Conservation (phyloP, 1,284 basidiomycete genomes). For the Rhodotorula sp. region DNA sequence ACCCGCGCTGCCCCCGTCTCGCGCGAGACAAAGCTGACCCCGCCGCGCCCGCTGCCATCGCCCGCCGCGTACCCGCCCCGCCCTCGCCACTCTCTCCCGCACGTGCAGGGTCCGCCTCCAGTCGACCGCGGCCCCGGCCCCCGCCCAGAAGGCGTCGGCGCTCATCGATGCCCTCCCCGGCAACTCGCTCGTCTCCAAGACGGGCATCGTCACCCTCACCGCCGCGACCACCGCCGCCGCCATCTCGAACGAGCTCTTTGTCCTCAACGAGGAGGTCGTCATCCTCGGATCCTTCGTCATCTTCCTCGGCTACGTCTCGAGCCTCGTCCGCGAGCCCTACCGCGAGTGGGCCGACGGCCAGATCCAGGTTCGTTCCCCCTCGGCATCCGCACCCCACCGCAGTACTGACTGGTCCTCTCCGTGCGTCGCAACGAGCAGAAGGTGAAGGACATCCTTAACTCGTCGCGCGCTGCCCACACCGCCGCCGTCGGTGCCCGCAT, state of each 20-base stretch:
- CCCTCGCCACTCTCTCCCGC: background rate
- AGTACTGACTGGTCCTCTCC: background rate
- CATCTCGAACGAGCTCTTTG: constrained; percentile 96
- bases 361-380: constrained; percentile 59
- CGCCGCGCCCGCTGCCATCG: background rate
- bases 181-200: constrained; percentile 90
- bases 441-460: constrained; percentile 78
- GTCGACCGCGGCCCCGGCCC: constrained; percentile 49
- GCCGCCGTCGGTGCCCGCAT: constrained; percentile 92
- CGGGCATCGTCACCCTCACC: constrained; percentile 82
- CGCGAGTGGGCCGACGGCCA: constrained; percentile 87
- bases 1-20: background rate
- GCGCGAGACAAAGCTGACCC: constrained; percentile 1
- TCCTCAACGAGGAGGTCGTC: constrained; percentile 93
- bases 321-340: constrained; percentile 80
- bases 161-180: constrained; percentile 91
- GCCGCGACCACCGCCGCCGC: constrained; percentile 87
- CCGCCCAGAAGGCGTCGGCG: constrained; percentile 84
- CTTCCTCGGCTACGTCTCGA: constrained; percentile 75
- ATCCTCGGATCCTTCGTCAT: constrained; percentile 79
- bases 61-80: background rate
- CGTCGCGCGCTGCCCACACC: constrained; percentile 85
- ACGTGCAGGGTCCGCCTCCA: constrained; percentile 35
- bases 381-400: background rate
- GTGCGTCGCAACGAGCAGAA: constrained; percentile 51